These are phyloP conservation scores for Pseudozyma thailandica DNA, from an alignment of 1,284 basidiomycete species.

Conservation along the genomic window DNA sequence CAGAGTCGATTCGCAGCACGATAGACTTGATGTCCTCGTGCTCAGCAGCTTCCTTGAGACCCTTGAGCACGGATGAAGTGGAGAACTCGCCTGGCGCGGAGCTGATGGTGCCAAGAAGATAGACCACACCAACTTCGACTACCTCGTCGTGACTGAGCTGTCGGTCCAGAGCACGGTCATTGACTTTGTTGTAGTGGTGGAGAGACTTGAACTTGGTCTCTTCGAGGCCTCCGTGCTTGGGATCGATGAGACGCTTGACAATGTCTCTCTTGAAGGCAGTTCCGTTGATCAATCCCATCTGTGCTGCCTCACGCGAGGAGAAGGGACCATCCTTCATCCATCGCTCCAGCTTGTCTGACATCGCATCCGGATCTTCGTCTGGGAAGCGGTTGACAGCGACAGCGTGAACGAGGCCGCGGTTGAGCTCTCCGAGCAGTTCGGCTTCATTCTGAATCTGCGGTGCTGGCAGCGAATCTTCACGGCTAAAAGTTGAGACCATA, in stretches of 20 bases:
- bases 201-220: slow-evolving; percentile 57
- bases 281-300: slow-evolving; percentile 68
- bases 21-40: slow-evolving; percentile 68
- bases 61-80: slow-evolving; percentile 68
- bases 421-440: slow-evolving; percentile 63
- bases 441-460: slow-evolving; percentile 61
- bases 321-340: slow-evolving; percentile 68
- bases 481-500: slow-evolving; percentile 57
- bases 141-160: slow-evolving; percentile 57
- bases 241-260: slow-evolving; percentile 51
- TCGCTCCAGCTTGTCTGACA: slow-evolving; percentile 59
- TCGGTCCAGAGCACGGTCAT: slow-evolving; percentile 43
- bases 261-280: slow-evolving; percentile 67
- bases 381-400: slow-evolving; percentile 59
- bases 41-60: slow-evolving; percentile 69
- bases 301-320: slow-evolving; percentile 65
- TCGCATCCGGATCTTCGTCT: slow-evolving; percentile 38
- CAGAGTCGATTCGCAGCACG: slow-evolving; percentile 69
- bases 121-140: slow-evolving; percentile 69
- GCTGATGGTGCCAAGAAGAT: slow-evolving; percentile 68
- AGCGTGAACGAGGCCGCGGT: slow-evolving; percentile 50
- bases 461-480: slow-evolving; percentile 53
- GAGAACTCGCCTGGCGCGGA: slow-evolving; percentile 58
- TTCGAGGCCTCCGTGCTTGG: slow-evolving; percentile 47
- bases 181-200: slow-evolving; percentile 52